A percentile compares a stretch with the other conserved stretches of the same genome.
phyloP scores from a whole-genome alignment of 2,329 filamentous ascomycete species.

The Samsoniella hepiali region DNA sequence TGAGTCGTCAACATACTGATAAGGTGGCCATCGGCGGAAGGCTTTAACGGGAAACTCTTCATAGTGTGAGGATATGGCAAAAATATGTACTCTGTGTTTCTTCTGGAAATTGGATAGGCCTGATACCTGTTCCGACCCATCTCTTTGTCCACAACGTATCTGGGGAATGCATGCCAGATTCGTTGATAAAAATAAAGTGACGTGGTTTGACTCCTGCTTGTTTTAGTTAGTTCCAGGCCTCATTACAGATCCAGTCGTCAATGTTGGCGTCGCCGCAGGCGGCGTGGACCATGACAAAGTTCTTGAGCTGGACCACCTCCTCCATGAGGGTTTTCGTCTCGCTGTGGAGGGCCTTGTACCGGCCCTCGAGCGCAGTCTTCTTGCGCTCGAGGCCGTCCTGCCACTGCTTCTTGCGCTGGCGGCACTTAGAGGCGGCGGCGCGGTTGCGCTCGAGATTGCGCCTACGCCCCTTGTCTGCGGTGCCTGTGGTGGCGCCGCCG shows the following conservation, averaged over 20 bases:
- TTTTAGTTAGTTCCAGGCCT: no score
- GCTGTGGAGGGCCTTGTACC: constrained; percentile 41
- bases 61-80: no score
- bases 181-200: no score
- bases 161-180: no score
- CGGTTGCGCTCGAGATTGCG: constrained; percentile 66
- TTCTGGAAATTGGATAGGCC: no score
- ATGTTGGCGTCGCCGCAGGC: constrained; percentile 52
- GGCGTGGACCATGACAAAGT: constrained; percentile 50
- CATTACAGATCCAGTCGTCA: constrained; percentile 50
- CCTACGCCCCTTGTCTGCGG: constrained; percentile 38
- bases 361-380: constrained; percentile 42
- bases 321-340: constrained; percentile 42
- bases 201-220: no score
- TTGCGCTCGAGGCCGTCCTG: constrained; percentile 48
- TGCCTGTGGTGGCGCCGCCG: constrained; percentile 2
- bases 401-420: constrained; percentile 62
- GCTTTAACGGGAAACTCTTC: no score
- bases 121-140: no score
- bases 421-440: constrained; percentile 69
- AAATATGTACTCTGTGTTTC: no score
- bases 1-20: no score
- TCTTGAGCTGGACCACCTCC: constrained; percentile 47
- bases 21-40: no score
- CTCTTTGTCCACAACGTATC: no score